Base-by-base conservation (phyloP, 106 monocot genomes). In the Hemerocallis citrina region DNA sequence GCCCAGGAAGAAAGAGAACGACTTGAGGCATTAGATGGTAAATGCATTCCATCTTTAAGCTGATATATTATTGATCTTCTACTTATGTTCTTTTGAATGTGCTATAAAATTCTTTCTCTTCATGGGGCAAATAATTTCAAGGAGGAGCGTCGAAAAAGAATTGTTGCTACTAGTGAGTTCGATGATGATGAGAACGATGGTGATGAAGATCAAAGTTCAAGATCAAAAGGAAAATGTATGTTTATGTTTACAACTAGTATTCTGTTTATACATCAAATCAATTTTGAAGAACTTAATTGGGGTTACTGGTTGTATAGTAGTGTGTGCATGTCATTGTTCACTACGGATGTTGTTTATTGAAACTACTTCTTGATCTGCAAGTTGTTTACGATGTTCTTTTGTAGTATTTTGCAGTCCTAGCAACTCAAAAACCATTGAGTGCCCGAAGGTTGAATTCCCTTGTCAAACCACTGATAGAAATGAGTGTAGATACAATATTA, bases 1-100 rank as follows among this genome's bases (percentile, higher is more conserved):
- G 96, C 96, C 43, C 90, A 81, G 64, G 96, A 96, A 65, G 96
- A 96, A 70, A 96, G 67, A 79, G 96, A 96, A 59, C 67, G 81
- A 15, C 87, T 96, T 39, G 91, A 96, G 63, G 35, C 73, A 30
- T 66, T 87, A 65, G 96, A 96, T n/a, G 87, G 85, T 85, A 17
- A 48, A 67, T 22, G 12, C 40, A 8, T 4, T 19, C 14, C 17
- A 35, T 55, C 35, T 34, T 1, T 5, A 36, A n/a, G 13, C 9
- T 36, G 33, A 41, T 47, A 15, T 60, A 6, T 37, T 30, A n/a
- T n/a, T n/a, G n/a, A n/a, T n/a, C n/a, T n/a, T n/a, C n/a, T n/a
- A n/a, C n/a, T 35, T 42, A 34, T 35, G 3, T 59, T 37, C 35
- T 29, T 16, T 61, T 2, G 5, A 19, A 17, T 58, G 1, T 63